Percentiles rank a stretch among this genome's conserved stretches.
phyloP scores from a whole-genome alignment of 108 stramenopile genomes.

The Fragilaria radians region DNA sequence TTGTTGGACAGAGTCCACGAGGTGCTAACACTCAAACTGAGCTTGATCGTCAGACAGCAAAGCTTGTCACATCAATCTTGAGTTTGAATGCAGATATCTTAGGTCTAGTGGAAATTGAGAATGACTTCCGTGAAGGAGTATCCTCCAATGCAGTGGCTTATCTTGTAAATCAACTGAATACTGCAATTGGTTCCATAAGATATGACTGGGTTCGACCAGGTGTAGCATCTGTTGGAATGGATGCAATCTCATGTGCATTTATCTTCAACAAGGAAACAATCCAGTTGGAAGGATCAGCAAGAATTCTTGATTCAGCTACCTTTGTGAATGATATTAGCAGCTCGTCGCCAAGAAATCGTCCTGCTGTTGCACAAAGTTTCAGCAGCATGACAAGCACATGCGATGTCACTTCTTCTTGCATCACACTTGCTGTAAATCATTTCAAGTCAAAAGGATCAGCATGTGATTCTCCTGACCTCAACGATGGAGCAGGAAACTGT shows the following conservation, averaged over 20 bases:
- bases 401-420: neutral
- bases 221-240: constrained; percentile 9
- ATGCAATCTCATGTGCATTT: constrained; percentile 29
- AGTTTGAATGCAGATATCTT: constrained; percentile 26
- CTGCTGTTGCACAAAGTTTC: too few species aligned
- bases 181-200: neutral
- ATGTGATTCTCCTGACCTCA: constrained; percentile 7
- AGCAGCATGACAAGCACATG: too few species aligned
- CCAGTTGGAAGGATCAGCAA: constrained; percentile 1
- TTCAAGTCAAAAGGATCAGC: constrained; percentile 32
- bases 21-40: constrained; percentile 35
- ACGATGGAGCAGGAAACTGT: constrained; percentile 26
- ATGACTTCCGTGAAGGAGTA: constrained; percentile 3
- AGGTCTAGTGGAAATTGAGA: constrained; percentile 21
- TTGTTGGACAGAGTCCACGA: constrained; percentile 7
- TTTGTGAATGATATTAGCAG: too few species aligned
- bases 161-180: constrained; percentile 19
- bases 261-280: constrained; percentile 15
- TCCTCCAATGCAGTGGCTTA: constrained; percentile 12
- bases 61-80: constrained; percentile 19
- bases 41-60: constrained; percentile 25
- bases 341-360: too few species aligned
- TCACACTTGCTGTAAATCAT: constrained; percentile 30
- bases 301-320: constrained; percentile 6
- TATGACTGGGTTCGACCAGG: constrained; percentile 25